phyloP scores from a whole-genome alignment of 2,329 filamentous ascomycete species.

The Fusarium nanum region DNA sequence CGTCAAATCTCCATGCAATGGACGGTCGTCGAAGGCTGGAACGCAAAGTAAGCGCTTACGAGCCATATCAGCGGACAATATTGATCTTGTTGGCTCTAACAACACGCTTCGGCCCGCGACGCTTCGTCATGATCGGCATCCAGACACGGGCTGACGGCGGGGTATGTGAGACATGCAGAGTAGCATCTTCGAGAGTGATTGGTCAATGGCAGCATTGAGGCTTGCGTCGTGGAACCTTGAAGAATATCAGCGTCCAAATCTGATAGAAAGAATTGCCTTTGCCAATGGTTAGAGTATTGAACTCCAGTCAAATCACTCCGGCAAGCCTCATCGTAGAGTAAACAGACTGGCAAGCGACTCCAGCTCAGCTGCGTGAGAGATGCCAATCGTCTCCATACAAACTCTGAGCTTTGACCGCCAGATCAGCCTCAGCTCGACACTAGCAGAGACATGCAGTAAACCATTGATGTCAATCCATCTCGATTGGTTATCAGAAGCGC shows the following conservation, averaged over 20 bases:
- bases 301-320: too few species aligned
- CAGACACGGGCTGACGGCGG: neutral
- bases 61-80: neutral
- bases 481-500: neutral
- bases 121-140: neutral
- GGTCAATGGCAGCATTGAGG: fast-evolving
- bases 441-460: constrained; percentile 10
- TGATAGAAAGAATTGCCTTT: too few species aligned
- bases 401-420: neutral
- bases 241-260: neutral
- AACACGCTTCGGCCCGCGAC: constrained; percentile 13
- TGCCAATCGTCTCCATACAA: neutral
- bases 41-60: neutral
- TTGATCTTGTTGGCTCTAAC: neutral
- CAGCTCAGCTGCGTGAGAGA: neutral
- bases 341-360: too few species aligned
- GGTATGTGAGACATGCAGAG: neutral
- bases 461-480: neutral
- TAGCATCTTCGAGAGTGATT: neutral
- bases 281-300: neutral
- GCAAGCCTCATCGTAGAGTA: neutral
- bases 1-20: neutral
- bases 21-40: neutral
- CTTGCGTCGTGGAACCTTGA: neutral
- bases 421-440: neutral